Evolutionary conservation across 768 basidiomycete genomes (phyloP), one percentile per base, ranked within the genome.

Genomic region (Jaapia argillacea): DNA sequence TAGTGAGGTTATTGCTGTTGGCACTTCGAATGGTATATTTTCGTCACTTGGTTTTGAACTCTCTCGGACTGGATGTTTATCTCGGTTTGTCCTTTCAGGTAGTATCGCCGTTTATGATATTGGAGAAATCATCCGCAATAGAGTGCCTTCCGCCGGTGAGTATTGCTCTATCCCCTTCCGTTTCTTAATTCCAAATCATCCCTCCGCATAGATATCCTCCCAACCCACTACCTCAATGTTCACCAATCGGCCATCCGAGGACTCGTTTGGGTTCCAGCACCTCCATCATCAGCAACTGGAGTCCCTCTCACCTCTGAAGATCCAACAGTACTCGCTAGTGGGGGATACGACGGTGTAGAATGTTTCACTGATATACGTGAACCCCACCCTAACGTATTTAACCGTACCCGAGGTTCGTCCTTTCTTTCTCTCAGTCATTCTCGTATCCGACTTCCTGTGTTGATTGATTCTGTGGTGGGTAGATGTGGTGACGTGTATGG

Each of bases 21-120:
- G 92, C 0, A 81, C 81, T 22, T 81, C 86, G 2, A 85, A 88
- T 50, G 93, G 94, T 90, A n/a, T n/a, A n/a, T n/a, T n/a, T n/a
- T n/a, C n/a, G n/a, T n/a, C n/a, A n/a, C n/a, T n/a, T n/a, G n/a
- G n/a, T n/a, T n/a, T n/a, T 43, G 41, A 42, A 26, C 16, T 5
- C 5, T 1, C 7, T 41, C 36, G 25, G 43, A 22, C n/a, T 5
- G 16, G 10, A 12, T 2, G 37, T 45, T 41, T 22, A 44, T n/a
- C 33, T 44, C 43, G 47, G 36, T 1, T 27, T 10, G 10, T 24
- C 26, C n/a, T n/a, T 7, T n/a, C n/a, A 66, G 66, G 62, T 5
- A 52, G 24, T 6, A 54, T 65, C 25, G 60, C 58, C 6, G 60
- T 69, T 3, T 67, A 56, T 43, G 55, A 64, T 36, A 41, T 65